Evolutionary conservation across 495 filamentous ascomycete genomes (phyloP), one percentile per base, ranked within the genome.

Genomic region (Staphylotrichum longicolle): DNA sequence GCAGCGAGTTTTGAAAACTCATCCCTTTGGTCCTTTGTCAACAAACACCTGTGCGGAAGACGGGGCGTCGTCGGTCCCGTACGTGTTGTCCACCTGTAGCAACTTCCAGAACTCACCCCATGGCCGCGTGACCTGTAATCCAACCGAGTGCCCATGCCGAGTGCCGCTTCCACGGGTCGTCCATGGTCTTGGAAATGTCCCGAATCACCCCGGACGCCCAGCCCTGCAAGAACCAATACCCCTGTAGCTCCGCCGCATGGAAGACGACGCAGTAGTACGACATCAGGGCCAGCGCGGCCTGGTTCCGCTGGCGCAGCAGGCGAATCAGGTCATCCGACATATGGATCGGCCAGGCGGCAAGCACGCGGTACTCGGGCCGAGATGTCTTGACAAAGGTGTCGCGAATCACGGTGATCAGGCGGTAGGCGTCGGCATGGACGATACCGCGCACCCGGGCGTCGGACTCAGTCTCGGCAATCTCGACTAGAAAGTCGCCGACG

Each of bases 231-330:
- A 66, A 71, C 71, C 71, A 73, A 39, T 57, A 66, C 12, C 59
- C 59, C 11, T 55, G 49, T 14, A 39, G 12, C 56, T 70, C 64
- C 2, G 68, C 60, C 7, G 63, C 59, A 32, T 68, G 61, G 40
- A 73, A 51, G 6, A 72, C 53, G 30, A 66, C 66, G 37, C 69
- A 72, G 45, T 69, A 72, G 37, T 68, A 70, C 4, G 55, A 46
- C 12, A 73, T 12, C 39, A 73, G 35, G 7, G 61, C 71, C 44
- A 72, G 12, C 3, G 71, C 71, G 0, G 55, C 47, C 30, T 58
- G 68, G 46, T 69, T 61, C 30, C 64, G 41, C 37, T 65, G 50
- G 7, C 68, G 39, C 39, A 72, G 47, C 54, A 73, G 34, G 1
- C 47, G 34, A 1, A 72, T 35, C 40, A 62, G 64, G 3, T 49